Evolutionary conservation across 164 flowering plant genomes (phyloP), one percentile per base, ranked within the genome.

Genomic region (Euptelea pleiosperma): DNA sequence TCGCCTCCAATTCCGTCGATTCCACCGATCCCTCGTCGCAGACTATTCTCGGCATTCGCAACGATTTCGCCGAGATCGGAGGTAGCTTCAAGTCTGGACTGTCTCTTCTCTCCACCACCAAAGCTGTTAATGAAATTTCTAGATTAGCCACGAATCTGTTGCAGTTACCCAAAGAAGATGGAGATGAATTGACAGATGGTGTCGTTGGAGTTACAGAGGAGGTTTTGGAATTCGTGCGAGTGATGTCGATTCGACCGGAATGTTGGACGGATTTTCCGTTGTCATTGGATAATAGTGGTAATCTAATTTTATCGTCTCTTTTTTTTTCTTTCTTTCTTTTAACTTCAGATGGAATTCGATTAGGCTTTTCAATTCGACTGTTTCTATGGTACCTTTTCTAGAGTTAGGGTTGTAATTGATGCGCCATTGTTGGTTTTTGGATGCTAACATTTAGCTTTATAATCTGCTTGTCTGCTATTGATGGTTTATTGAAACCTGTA

Each of bases 221-320:
- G 41, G 76, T 79, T 53, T 40, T 83, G 55, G 74, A 64, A 19
- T 83, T 83, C 30, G 85, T 67, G 15, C 37, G 36, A 25, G 68
- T 75, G 50, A 65, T 83, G 46, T 72, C 82, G 0, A 1, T 1
- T 56, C 58, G 77, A 48, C 76, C 81, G 0, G 72, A 79, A 60
- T 72, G 68, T 49, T 83, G 89, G 89, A 74, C 55, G 3, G 77
- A 79, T 55, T 81, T 83, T 42, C 82, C 89, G 0, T 50, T 81
- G 10, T 28, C 78, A 33, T 55, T 75, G 34, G 58, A 53, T 2
- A 37, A 58, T 52, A 29, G 62, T 39, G 75, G 73, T 78, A 68
- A 65, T 53, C 12, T 24, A 34, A 52, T 30, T 26, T 12, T 35
- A 12, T 6, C 3, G 5, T 36, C 22, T 14, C 2, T 21, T 21